Evolutionary conservation across 495 filamentous ascomycete genomes (phyloP).

Genomic region (Penicillium pancosmium): DNA sequence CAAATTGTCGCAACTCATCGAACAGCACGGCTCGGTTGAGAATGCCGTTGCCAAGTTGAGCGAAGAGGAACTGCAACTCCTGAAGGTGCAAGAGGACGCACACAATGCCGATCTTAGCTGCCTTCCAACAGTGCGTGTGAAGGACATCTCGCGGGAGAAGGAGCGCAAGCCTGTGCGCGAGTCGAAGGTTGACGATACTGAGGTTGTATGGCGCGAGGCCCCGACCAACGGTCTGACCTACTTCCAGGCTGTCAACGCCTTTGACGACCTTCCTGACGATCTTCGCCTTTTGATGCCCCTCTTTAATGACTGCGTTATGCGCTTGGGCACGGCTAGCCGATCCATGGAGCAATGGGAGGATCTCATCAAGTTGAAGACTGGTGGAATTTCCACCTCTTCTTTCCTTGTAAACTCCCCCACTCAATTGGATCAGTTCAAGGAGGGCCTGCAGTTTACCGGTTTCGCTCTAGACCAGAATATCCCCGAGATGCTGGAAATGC

Average conservation of each 20-base stretch:
- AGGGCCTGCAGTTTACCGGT: conserved; percentile 82
- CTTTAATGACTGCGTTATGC: conserved; percentile 90
- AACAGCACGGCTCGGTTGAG: conserved; percentile 68
- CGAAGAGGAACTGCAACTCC: conserved; percentile 75
- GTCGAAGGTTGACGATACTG: conserved; percentile 63
- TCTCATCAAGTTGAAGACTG: conserved; percentile 92
- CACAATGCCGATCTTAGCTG: conserved; percentile 82
- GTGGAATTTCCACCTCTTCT: conserved; percentile 82
- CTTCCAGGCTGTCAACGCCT: conserved; percentile 82
- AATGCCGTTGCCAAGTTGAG: conserved; percentile 70
- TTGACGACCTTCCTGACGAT: conserved; percentile 81
- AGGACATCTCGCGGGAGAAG: conserved; percentile 81
- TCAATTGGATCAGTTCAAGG: conserved; percentile 67
- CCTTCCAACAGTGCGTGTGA: conserved; percentile 82
- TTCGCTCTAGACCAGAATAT: conserved; percentile 88
- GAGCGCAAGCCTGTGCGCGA: conserved; percentile 70
- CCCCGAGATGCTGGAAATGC: conserved; percentile 83
- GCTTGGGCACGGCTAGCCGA: conserved; percentile 82
- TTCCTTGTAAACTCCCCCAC: conserved; percentile 74
- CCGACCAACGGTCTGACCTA: conserved; percentile 96
- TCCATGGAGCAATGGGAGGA: conserved; percentile 96
- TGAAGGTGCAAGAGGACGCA: conserved; percentile 80
- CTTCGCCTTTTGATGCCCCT: conserved; percentile 83
- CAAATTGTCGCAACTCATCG: conserved; percentile 70
- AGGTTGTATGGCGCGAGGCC: conserved; percentile 87